A percentile compares a stretch with the other conserved stretches of the same genome.
These are phyloP conservation scores for Chlamydomonas sp. DNA, from an alignment of 139 green algal genomes.

Conservation along the genomic window DNA sequence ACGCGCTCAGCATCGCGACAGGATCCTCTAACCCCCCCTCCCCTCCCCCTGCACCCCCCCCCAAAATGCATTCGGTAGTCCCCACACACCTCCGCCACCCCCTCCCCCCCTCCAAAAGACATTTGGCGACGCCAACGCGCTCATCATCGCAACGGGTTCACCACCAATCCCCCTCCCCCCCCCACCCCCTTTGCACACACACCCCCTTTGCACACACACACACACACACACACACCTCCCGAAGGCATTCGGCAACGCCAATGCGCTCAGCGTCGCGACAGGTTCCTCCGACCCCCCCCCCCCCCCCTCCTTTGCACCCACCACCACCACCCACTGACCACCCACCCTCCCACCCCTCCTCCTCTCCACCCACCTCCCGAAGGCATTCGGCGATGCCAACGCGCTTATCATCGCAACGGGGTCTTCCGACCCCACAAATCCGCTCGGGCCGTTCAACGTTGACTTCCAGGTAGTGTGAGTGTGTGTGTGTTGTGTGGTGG, in stretches of 20 bases:
- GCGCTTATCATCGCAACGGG: conserved; percentile 62
- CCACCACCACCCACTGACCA: neutral
- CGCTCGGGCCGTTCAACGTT: conserved; percentile 66
- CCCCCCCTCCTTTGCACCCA: neutral
- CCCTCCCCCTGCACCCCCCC: neutral
- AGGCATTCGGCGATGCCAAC: conserved; percentile 42
- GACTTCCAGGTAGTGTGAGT: conserved; percentile 6
- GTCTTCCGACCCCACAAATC: conserved; percentile 38
- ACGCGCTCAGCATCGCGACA: too few species aligned
- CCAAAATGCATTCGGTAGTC: neutral
- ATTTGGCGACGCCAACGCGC: conserved; percentile 38
- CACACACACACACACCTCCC: neutral
- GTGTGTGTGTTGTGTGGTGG: neutral
- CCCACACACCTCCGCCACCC: conserved; percentile 44
- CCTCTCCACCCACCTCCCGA: conserved; percentile 44
- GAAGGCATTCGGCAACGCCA: too few species aligned
- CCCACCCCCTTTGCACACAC: too few species aligned
- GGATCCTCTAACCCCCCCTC: too few species aligned
- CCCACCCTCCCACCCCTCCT: conserved; percentile 37
- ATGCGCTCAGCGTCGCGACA: too few species aligned
- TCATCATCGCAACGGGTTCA: too few species aligned
- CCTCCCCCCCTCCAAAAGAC: conserved; percentile 43
- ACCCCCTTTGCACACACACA: neutral
- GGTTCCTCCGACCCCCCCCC: too few species aligned
- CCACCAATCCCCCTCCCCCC: neutral